Percentiles rank a stretch among this genome's conserved stretches.
phyloP scores from a whole-genome alignment of 805 yeast genomes.

The Tetrapisispora taiwanensis region DNA sequence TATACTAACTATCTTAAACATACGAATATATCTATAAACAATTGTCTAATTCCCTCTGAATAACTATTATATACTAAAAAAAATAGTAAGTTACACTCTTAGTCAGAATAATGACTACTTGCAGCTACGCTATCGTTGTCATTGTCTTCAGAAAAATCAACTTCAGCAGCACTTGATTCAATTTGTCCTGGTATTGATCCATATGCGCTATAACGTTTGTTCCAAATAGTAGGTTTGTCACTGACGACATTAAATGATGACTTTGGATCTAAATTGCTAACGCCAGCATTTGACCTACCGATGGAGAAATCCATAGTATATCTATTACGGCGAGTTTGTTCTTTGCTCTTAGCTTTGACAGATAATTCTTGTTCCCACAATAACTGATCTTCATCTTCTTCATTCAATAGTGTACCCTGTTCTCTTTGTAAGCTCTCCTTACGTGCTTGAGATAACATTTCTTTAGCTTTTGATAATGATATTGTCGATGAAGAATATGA shows the following conservation, averaged over 20 bases:
- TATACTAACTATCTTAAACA: neutral
- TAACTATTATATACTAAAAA: too few species aligned
- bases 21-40: too few species aligned
- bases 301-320: constrained; percentile 1
- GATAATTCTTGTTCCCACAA: constrained; percentile 23
- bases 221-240: neutral
- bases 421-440: constrained; percentile 56
- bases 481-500: constrained; percentile 95
- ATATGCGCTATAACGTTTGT: constrained; percentile 1
- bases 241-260: constrained; percentile 1
- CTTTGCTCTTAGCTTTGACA: neutral
- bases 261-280: neutral
- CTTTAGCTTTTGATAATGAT: constrained; percentile 78
- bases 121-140: constrained; percentile 3
- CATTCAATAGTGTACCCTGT: constrained; percentile 23
- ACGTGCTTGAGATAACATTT: constrained; percentile 69
- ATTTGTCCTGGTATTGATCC: constrained; percentile 1
- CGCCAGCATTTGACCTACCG: neutral
- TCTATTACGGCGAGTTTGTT: constrained; percentile 3
- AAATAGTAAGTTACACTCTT: neutral
- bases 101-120: constrained; percentile 5
- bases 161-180: neutral
- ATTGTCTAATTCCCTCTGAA: too few species aligned
- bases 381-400: constrained; percentile 25
- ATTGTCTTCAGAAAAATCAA: neutral